Percentiles rank a stretch among this genome's conserved stretches.
phyloP scores from a whole-genome alignment of 177 flowering plant genomes.

The Vitis hybrid region DNA sequence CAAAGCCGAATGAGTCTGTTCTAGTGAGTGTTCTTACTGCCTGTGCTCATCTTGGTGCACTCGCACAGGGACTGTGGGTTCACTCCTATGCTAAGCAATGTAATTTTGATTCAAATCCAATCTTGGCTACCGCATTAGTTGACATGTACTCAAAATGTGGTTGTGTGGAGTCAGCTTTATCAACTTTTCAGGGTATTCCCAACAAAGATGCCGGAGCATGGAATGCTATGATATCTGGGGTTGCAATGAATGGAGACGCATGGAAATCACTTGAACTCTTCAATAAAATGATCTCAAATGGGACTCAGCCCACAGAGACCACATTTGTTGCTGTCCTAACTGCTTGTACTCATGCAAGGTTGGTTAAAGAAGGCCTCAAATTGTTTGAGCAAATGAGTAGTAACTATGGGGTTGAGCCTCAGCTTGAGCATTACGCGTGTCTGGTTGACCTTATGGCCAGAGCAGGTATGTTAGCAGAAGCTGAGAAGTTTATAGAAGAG shows the following conservation, averaged over 20 bases:
- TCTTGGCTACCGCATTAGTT: constrained; percentile 61
- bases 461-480: constrained; percentile 62
- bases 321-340: constrained; percentile 59
- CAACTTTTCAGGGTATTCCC: constrained; percentile 47
- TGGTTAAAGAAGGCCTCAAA: constrained; percentile 48
- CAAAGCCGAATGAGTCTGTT: constrained; percentile 57
- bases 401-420: constrained; percentile 43
- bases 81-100: constrained; percentile 50
- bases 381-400: constrained; percentile 51
- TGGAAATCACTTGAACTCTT: constrained; percentile 49
- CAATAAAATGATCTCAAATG: constrained; percentile 34
- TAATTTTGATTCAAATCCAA: constrained; percentile 34
- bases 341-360: constrained; percentile 63
- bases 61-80: constrained; percentile 62
- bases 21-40: constrained; percentile 64
- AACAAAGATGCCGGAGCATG: constrained; percentile 60
- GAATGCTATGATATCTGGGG: constrained; percentile 69
- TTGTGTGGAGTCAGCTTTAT: constrained; percentile 41
- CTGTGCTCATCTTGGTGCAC: constrained; percentile 66
- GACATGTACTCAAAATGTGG: constrained; percentile 80
- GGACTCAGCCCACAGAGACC: constrained; percentile 52
- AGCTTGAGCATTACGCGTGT: constrained; percentile 56
- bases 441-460: constrained; percentile 64
- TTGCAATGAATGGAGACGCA: constrained; percentile 57
- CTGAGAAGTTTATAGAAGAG: constrained; percentile 53